These are phyloP conservation scores for Articulospora tetracladia DNA, from an alignment of 495 filamentous ascomycete genomes.

Conservation along the genomic window DNA sequence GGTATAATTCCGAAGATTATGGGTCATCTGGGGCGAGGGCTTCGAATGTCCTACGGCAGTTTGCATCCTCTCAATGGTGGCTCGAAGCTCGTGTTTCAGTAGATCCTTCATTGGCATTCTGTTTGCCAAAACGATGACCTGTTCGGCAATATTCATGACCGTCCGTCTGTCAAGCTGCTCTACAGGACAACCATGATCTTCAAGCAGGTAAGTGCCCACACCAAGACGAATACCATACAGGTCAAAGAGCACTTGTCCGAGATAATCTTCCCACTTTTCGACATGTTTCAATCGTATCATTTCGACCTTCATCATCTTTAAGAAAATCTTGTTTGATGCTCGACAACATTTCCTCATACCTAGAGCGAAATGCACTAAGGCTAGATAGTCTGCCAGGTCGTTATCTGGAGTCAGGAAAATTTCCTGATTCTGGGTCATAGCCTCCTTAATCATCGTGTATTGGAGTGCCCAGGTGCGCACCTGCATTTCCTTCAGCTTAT, in stretches of 20 bases:
- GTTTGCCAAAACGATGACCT: conserved; percentile 73
- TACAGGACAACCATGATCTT: conserved; percentile 70
- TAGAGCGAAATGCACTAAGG: conserved; percentile 76
- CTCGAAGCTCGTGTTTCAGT: conserved; percentile 82
- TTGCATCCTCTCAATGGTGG: conserved; percentile 87
- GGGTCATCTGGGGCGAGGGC: conserved; percentile 60
- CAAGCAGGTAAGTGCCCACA: conserved; percentile 57
- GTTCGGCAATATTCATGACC: conserved; percentile 74
- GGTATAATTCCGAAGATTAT: conserved; percentile 72
- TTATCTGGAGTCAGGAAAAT: conserved; percentile 59
- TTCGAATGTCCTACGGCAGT: conserved; percentile 56
- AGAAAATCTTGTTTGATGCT: conserved; percentile 75
- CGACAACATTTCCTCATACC: conserved; percentile 85
- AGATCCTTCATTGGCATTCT: conserved; percentile 88
- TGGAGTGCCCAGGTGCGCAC: conserved; percentile 82
- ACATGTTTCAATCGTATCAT: conserved; percentile 58
- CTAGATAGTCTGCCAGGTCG: conserved; percentile 69
- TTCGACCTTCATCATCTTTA: conserved; percentile 85
- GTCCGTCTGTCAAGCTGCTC: conserved; percentile 74
- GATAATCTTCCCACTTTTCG: conserved; percentile 71
- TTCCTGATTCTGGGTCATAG: conserved; percentile 60
- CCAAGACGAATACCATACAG: conserved; percentile 80
- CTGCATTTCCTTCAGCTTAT: conserved; percentile 82
- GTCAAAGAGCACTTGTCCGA: conserved; percentile 85
- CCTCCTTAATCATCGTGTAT: conserved; percentile 70